Base-by-base conservation (phyloP, 2,329 filamentous ascomycete species). In the Trichophyton simii region DNA sequence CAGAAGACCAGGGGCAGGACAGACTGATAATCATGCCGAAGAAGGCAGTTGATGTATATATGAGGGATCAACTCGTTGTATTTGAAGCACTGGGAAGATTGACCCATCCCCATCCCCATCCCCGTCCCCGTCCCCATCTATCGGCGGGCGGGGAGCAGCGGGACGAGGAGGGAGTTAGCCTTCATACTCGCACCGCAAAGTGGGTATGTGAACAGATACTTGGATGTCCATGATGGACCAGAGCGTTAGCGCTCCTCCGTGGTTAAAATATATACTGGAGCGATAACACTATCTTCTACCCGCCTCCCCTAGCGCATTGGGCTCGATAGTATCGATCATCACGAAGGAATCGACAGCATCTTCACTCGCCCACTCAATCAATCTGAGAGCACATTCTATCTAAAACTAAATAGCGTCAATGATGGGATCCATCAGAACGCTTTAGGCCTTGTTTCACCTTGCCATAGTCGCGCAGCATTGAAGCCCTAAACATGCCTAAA, bases 41-140 rank as follows among this genome's bases (percentile, higher is more conserved):
- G 58, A 59, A 79, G 0, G 80, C 76, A 65, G 77, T 83, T 3
- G 83, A 85, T 65, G 75, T 78, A 67, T 75, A 77, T 63, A 76
- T 83, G 77, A 72, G 80, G 50, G 83, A 85, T 68, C 83, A 85
- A 66, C 65, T 85, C 28, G 79, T 84, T 1, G 75, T 85, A 0
- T 85, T 83, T 62, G 81, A 84, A 67, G 80, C 80, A 15, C 69
- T 86, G 20, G 80, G 80, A 3, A 65, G 71, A 68, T 67, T n/a
- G 68, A 70, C 20, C 34, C 34, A 44, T 58, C 36, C 36, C 7
- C 20, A 18, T 9, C 55, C 55, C 38, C 20, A n/a, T 28, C 31
- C 22, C 22, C 22, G 22, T 58, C 36, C 36, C 7, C 20, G 34
- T 9, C 55, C 55, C 38, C 20, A n/a, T 28, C 31, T 31, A 36